These are phyloP conservation scores for Cucumis hystrix DNA, from an alignment of 306 rosid species.

Conservation along the genomic window DNA sequence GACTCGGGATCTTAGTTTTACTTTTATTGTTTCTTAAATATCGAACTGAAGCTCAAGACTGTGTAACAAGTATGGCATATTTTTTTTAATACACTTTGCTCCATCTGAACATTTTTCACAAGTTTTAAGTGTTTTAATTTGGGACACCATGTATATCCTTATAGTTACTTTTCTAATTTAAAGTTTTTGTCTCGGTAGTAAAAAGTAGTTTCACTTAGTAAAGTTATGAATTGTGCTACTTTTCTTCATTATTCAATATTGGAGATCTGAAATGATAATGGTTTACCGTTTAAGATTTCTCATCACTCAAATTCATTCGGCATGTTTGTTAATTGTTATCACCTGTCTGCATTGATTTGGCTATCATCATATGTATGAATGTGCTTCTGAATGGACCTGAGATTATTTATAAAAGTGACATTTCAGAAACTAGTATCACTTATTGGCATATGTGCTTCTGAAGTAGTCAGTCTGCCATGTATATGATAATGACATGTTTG, in stretches of 20 bases:
- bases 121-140: neutral
- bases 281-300: neutral
- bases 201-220: neutral
- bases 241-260: neutral
- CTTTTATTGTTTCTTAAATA: neutral
- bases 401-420: neutral
- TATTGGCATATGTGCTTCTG: neutral
- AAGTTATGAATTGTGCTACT: conserved; percentile 1
- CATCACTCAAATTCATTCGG: neutral
- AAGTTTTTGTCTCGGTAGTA: neutral
- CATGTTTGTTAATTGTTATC: neutral
- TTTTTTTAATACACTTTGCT: neutral
- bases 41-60: neutral
- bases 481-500: neutral
- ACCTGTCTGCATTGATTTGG: neutral
- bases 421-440: neutral
- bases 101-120: neutral
- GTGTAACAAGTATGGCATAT: neutral
- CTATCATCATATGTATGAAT: neutral
- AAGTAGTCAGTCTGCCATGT: neutral
- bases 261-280: neutral
- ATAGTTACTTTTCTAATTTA: neutral
- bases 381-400: neutral
- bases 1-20: neutral
- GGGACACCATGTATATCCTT: neutral